Evolutionary conservation across 1,139 yeast species (phyloP), one percentile per base, ranked within the genome.

Genomic region (Suhomyces terraborum): DNA sequence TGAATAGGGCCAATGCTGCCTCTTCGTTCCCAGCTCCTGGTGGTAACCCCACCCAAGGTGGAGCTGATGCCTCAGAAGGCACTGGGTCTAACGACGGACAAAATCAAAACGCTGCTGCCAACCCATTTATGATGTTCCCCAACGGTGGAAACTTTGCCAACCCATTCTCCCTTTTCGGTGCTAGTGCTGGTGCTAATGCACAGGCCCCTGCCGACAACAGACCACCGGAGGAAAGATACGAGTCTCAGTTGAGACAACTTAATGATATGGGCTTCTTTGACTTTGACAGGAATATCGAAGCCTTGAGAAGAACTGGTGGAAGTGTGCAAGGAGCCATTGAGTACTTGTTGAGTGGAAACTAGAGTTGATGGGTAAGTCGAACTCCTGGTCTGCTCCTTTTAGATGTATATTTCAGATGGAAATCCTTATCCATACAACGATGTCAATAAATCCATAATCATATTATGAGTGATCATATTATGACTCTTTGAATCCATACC

Each of bases 291-390:
- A 93, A 93, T 58, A 89, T 93, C 14, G 83, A 83, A 19, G 98
- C 98, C 1, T 75, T 93, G 56, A 81, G 97, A 69, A 81, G 98
- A 66, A 81, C 94, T 43, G 98, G 98, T 19, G 98, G 98, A 9
- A 87, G 91, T 52, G 98, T 93, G 14, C 96, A 93, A 65, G 98
- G 98, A 30, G 98, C 98, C 10, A 76, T 93, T 42, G 97, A 91
- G 63, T 87, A 88, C 46, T 72, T 93, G 55, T 76, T 93, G 46
- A 35, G 45, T 4, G 40, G 40, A 17, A 38, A 35, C 25, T 41
- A 34, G 9, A 34, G 21, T 18, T 14, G 22, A 10, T 9, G 28
- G 10, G 31, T 5, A 6, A 8, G 10, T 30, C 19, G 17, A n/a
- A 19, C 24, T 4, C 7, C 16, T 12, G 13, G 26, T 8, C n/a